Evolutionary conservation across 345 rosid species (phyloP), one percentile per base, ranked within the genome.

Genomic region (Arabidopsis suecica): DNA sequence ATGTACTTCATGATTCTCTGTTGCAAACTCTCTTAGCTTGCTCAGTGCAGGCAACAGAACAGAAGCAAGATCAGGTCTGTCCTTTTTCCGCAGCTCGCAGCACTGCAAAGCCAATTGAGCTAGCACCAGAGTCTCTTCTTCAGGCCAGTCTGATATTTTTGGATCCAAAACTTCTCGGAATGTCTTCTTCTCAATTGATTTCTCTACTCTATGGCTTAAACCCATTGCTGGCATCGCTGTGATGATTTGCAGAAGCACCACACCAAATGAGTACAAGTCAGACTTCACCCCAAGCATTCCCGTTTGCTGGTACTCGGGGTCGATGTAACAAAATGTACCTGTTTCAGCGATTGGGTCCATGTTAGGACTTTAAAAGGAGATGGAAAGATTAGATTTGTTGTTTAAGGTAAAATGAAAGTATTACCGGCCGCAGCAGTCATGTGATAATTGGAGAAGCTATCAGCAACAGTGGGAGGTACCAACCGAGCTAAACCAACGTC

Each of bases 201-300:
- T 80, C 68, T 84, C 88, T 22, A 93, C 87, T 14, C 82, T 81
- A 79, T 75, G 80, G 30, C 87, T 62, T 51, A 91, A 78, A 32
- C 98, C 98, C 82, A 91, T 84, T 0, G 96, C 90, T 7, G 83
- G 78, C 84, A 57, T 91, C 20, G 85, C 88, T 5, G 98, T 93
- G 45, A 91, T 76, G 16, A 93, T 76, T 77, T 93, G 98, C 74
- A 93, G 69, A 69, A 91, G 86, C 80, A 93, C 62, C 62, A 93
- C 88, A 4, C 96, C 97, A 0, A 93, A 74, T 32, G 98, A 89
- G 77, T 86, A 91, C 41, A 93, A 64, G 60, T 93, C 97, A 18
- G 96, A 93, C 82, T 93, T 91, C 63, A 86, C 90, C 47, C 93
- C 89, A n/a, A 93, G 82, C 84, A 84, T 68, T 75, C 98, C 98